Evolutionary conservation across 129 eudicot species (phyloP).

Genomic region (Centella asiatica): DNA sequence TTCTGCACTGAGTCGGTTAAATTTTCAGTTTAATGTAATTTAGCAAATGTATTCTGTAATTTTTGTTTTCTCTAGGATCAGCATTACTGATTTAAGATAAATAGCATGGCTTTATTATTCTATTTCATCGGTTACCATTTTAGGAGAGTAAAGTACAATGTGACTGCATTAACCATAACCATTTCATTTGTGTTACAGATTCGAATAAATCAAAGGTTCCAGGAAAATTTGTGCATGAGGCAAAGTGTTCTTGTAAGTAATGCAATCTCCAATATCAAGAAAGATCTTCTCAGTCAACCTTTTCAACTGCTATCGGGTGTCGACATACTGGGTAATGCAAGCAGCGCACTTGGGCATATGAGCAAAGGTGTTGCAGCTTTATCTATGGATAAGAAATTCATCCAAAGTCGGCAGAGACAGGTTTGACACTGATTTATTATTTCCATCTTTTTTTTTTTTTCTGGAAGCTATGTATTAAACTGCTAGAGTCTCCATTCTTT

Average conservation of each 20-base stretch:
- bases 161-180: background rate
- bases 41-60: background rate
- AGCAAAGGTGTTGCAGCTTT: slow-evolving; percentile 99
- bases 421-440: slow-evolving; percentile 16
- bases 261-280: slow-evolving; percentile 66
- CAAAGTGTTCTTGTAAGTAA: slow-evolving; percentile 72
- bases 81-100: too few species aligned
- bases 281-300: slow-evolving; percentile 93
- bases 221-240: slow-evolving; percentile 67
- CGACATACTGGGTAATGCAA: slow-evolving; percentile 95
- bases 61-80: background rate
- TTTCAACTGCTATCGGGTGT: slow-evolving; percentile 97
- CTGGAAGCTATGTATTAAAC: background rate
- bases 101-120: background rate
- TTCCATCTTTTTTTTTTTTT: background rate
- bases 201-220: slow-evolving; percentile 74
- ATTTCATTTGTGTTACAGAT: slow-evolving; percentile 31
- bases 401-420: slow-evolving; percentile 95
- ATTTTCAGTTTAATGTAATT: background rate
- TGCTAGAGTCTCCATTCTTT: background rate
- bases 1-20: background rate
- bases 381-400: slow-evolving; percentile 95
- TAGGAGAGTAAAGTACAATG: background rate
- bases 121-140: background rate
- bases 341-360: slow-evolving; percentile 99